Base-by-base conservation (phyloP, 306 rosid species). In the Hylodesmum podocarpum region DNA sequence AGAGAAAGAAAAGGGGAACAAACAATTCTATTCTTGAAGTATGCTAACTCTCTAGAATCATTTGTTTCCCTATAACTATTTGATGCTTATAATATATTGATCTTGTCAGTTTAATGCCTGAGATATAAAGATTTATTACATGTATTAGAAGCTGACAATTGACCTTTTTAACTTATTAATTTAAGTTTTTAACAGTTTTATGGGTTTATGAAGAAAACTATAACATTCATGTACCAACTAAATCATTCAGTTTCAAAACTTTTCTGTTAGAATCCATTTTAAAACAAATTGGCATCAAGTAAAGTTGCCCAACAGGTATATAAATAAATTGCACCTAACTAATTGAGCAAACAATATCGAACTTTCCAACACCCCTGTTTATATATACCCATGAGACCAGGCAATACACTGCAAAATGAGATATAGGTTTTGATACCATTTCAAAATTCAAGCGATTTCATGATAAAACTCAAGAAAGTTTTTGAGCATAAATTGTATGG, bases 11-110 rank as follows among this genome's bases (percentile, higher is more conserved):
- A 61, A 75, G 5, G 25, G 72, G 67, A 41, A 66, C 51, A 31
- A 70, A 68, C 72, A 75, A 27, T 15, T 55, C 51, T 11, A 34
- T 65, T 63, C 75, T 81, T 53, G 78, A 75, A 36, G 90, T 87
- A 82, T 68, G 70, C 70, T 76, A 16, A 15, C 33, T 63, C 50
- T 46, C 64, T 31, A 63, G 21, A 46, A 72, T 5, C 81, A 71
- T 75, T 47, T 78, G 43, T 66, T 65, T 73, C 37, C 27, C 70
- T 53, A 40, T 53, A 3, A 50, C 28, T 72, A 46, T 78, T 36
- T 58, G 24, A 19, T 78, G 68, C 41, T 22, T 73, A 59, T 39
- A 15, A 25, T 70, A 41, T 68, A 25, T 28, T 24, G 13, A 53
- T 54, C 27, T 36, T 27, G 16, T 46, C 33, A 9, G 44, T 65